Evolutionary conservation across 139 green algal genomes (phyloP), one percentile per base, ranked within the genome.

Genomic region (Penium margaritaceum): DNA sequence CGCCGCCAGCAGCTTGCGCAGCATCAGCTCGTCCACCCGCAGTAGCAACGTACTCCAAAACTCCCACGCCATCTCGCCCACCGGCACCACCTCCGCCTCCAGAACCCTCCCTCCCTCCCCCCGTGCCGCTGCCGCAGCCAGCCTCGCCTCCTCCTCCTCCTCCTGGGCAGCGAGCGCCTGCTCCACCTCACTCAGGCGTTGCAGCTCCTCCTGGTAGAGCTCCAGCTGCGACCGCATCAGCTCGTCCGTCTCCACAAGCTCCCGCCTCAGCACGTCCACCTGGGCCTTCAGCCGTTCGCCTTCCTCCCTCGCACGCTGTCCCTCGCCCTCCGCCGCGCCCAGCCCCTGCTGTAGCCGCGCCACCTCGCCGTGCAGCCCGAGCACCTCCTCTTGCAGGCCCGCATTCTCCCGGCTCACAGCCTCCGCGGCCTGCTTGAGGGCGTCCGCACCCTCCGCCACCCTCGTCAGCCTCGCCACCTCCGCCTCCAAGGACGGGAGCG

Each of bases 11-110:
- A 32, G 72, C 0, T 33, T 2, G 34, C 38, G 12, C 43, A 80
- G 64, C 46, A 75, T 47, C n/a, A 80, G 58, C 39, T 54, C 35
- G 65, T 80, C 73, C 32, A 80, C 14, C 5, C 21, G 30, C 1
- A 80, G 64, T 29, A 80, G 64, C 63, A 80, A 24, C 29, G 70
- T 44, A 43, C 64, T 80, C 73, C 73, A 80, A 36, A 78, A 80
- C 21, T 80, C 73, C 73, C 73, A 80, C 0, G 64, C 12, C 63
- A 76, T 51, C 51, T 60, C 64, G 6, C 64, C 73, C 17, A 77
- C 73, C 33, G 73, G 73, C 51, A 78, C 44, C 63, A 36, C 62
- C 32, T 75, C 55, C 55, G 24, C 55, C 27, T 36, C 55, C 55
- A 24, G 27, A 24, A 9, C 30, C 55, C 30, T 35, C n/a, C 30